A percentile compares a stretch with the other conserved stretches of the same genome.
Conservation (phyloP, 2,329 filamentous ascomycete species). For the Colletotrichum musae region DNA sequence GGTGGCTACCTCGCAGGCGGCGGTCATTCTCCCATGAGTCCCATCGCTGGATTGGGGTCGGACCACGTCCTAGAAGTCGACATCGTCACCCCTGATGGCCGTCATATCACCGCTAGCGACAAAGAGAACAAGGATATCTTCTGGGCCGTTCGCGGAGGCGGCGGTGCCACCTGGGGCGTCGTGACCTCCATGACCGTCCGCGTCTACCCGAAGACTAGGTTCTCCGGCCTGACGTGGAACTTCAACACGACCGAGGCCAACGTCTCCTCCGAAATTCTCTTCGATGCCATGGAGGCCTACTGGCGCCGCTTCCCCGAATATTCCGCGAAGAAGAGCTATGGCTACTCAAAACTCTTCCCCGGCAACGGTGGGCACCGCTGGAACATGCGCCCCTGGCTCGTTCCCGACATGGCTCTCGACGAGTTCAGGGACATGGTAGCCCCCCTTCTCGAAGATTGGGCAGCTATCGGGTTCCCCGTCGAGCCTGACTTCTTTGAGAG, state of each 20-base stretch:
- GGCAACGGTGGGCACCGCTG: slow-evolving; percentile 46
- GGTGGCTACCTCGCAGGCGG: slow-evolving; percentile 54
- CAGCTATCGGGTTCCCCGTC: slow-evolving; percentile 48
- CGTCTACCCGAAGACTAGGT: slow-evolving; percentile 51
- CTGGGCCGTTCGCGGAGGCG: slow-evolving; percentile 65
- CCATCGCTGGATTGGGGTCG: slow-evolving; percentile 57
- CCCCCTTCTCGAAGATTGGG: slow-evolving; percentile 49
- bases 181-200: slow-evolving; percentile 56
- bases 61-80: slow-evolving; percentile 67
- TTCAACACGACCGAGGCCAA: slow-evolving; percentile 48
- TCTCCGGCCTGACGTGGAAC: slow-evolving; percentile 50
- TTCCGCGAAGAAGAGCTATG: slow-evolving; percentile 47
- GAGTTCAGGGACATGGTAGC: slow-evolving; percentile 51
- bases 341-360: slow-evolving; percentile 44
- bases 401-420: slow-evolving; percentile 51
- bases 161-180: slow-evolving; percentile 60
- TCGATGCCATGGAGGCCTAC: slow-evolving; percentile 50
- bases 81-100: slow-evolving; percentile 61
- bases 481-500: slow-evolving; percentile 52
- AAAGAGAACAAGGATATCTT: slow-evolving; percentile 62
- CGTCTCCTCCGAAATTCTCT: slow-evolving; percentile 49
- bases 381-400: slow-evolving; percentile 53
- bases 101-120: slow-evolving; percentile 57
- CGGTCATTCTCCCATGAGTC: slow-evolving; percentile 64
- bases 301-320: slow-evolving; percentile 50